phyloP scores from a whole-genome alignment of 164 flowering plant species.

The Aristolochia fimbriata region DNA sequence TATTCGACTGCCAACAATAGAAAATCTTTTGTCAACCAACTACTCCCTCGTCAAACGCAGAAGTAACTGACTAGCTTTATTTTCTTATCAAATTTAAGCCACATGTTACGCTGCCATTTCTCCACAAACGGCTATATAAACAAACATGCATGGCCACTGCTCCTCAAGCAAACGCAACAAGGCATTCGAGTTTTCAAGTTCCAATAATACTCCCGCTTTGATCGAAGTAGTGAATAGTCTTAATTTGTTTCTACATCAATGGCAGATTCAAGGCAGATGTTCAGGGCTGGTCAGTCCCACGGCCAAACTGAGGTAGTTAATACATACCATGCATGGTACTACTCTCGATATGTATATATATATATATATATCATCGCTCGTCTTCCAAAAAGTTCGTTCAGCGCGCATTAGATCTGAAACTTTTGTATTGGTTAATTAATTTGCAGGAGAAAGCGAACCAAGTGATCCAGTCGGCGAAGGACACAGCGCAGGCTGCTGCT shows the following conservation, averaged over 20 bases:
- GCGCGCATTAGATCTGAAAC: too few species aligned
- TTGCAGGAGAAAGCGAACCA: constrained; percentile 5
- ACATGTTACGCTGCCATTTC: not conserved
- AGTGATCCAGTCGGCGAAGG: constrained; percentile 1
- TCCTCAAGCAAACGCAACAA: not conserved
- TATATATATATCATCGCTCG: too few species aligned
- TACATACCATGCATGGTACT: too few species aligned
- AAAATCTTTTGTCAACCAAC: too few species aligned
- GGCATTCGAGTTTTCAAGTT: not conserved
- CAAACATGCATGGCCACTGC: not conserved
- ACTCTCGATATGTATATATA: too few species aligned
- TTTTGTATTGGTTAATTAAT: not conserved
- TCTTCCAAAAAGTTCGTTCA: too few species aligned
- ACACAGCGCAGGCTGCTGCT: not conserved
- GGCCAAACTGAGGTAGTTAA: constrained; percentile 10
- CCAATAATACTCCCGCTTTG: too few species aligned
- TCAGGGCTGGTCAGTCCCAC: constrained; percentile 5
- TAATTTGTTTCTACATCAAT: too few species aligned
- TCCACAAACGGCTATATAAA: not conserved
- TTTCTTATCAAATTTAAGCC: not conserved
- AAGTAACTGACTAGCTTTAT: not conserved
- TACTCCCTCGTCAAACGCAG: not conserved
- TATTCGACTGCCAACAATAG: too few species aligned
- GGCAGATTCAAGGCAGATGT: constrained; percentile 7
- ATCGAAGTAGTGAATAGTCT: too few species aligned